Percentiles rank a stretch among this genome's conserved stretches.
phyloP scores from a whole-genome alignment of 2,329 filamentous ascomycete genomes.

The Cyphellophora attinorum region DNA sequence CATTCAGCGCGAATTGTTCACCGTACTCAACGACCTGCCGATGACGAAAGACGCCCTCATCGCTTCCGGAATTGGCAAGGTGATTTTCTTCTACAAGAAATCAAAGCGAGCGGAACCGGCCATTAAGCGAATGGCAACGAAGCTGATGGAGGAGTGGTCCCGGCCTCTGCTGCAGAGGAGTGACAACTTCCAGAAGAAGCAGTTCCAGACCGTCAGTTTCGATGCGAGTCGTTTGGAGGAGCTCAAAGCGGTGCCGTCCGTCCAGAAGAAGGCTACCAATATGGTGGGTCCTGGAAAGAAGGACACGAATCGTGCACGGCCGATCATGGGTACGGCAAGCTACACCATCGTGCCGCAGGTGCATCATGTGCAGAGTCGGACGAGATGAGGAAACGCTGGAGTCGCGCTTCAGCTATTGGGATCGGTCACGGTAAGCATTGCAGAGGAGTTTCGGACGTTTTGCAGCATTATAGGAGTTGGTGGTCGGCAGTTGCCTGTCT shows the following conservation, averaged over 20 bases:
- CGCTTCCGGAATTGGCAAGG: conserved; percentile 89
- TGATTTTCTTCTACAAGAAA: conserved; percentile 93
- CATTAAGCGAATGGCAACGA: conserved; percentile 91
- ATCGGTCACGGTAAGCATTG: too few species aligned
- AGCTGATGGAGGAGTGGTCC: conserved; percentile 90
- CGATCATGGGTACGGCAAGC: conserved; percentile 48
- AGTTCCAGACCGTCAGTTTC: conserved; percentile 48
- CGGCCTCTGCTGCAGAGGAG: conserved; percentile 86
- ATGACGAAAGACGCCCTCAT: conserved; percentile 86
- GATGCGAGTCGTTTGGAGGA: conserved; percentile 37
- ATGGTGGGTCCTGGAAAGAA: conserved; percentile 17
- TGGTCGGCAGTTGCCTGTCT: too few species aligned
- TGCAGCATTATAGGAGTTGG: too few species aligned
- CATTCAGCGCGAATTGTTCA: conserved; percentile 91
- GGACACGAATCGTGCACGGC: conserved; percentile 44
- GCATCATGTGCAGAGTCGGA: conserved; percentile 3
- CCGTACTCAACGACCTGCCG: conserved; percentile 66
- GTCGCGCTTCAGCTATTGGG: too few species aligned
- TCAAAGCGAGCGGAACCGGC: conserved; percentile 78
- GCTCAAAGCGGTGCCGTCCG: conserved; percentile 19
- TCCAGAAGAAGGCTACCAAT: conserved; percentile 31
- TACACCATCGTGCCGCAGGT: conserved; percentile 52
- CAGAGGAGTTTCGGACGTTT: too few species aligned
- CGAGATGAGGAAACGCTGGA: too few species aligned
- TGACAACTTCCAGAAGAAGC: conserved; percentile 85